Evolutionary conservation across 352 stramenopile species (phyloP).

Genomic region (Globisporangium nagaii): DNA sequence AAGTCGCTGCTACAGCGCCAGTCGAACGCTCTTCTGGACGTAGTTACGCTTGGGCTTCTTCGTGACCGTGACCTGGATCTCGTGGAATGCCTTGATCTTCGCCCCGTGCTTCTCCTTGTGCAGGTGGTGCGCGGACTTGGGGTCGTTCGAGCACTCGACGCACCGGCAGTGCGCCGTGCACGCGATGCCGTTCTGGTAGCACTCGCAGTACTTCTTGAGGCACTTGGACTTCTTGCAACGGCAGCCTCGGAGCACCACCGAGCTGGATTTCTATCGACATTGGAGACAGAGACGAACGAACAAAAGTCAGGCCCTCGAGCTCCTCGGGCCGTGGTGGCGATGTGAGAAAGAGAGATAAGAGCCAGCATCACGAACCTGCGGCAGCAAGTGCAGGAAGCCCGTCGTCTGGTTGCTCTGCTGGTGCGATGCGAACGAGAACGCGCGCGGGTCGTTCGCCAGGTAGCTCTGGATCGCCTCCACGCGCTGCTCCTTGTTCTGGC

Average conservation of each 20-base stretch:
- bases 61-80: conserved; percentile 60
- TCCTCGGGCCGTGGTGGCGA: no score
- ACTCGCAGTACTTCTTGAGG: conserved; percentile 99
- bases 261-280: conserved; percentile 62
- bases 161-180: conserved; percentile 94
- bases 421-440: conserved; percentile 59
- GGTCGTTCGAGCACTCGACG: conserved; percentile 91
- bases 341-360: not conserved
- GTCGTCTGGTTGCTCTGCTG: conserved; percentile 20
- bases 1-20: conserved; percentile 15
- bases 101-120: conserved; percentile 18
- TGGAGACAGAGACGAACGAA: not conserved
- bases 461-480: conserved; percentile 72
- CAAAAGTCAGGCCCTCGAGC: not conserved
- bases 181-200: conserved; percentile 91
- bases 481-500: conserved; percentile 48
- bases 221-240: conserved; percentile 97
- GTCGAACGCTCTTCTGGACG: conserved; percentile 50
- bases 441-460: conserved; percentile 66
- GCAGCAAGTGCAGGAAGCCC: conserved; percentile 66
- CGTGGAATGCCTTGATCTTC: conserved; percentile 29
- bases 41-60: conserved; percentile 63
- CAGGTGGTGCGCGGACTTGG: conserved; percentile 25
- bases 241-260: conserved; percentile 82
- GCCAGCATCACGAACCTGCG: conserved; percentile 24